Base-by-base conservation (phyloP, 129 eudicot species). In the Dittrichia graveolens region DNA sequence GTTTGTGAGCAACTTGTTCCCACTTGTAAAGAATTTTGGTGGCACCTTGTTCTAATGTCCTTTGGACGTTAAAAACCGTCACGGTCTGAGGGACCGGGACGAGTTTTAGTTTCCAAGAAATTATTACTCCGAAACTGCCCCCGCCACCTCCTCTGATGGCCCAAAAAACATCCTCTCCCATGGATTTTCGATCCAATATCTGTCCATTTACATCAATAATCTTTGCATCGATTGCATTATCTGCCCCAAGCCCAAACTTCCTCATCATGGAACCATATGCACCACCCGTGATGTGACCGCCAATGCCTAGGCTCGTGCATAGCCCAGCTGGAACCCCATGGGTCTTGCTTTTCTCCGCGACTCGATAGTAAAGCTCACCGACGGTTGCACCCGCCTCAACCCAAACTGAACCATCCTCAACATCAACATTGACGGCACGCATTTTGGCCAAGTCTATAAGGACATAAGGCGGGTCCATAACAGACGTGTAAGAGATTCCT, bases 41-140 rank as follows among this genome's bases (percentile, higher is more conserved):
- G n/a, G 75, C 75, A 44, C 75, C 66, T 71, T 56, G 75, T 71
- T 71, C 75, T 56, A 71, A 55, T 47, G 75, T 71, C 55, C 15
- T 57, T 56, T 15, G 55, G 7, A 56, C 66, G 46, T 71, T 71
- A 45, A 71, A 71, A 56, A 71, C 75, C 4, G 75, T 71, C 43
- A 71, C 75, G 2, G 44, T 71, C 42, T 71, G 44, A 5, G 75
- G 75, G 66, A 71, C 75, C 4, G 55, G 42, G 13, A 71, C 75
- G 3, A 71, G 66, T 71, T 71, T 71, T 71, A 71, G 75, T 71
- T 71, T 71, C 75, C 75, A 71, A 56, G 75, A 71, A 71, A 58
- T 53, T 71, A 71, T 35, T 8, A 71, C 38, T 42, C 75, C 75
- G 8, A 71, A 71, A 57, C 75, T 71, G 14, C 55, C 75, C 2